A percentile compares a stretch with the other conserved stretches of the same genome.
phyloP scores from a whole-genome alignment of 495 filamentous ascomycete genomes.

The Parathielavia appendiculata region DNA sequence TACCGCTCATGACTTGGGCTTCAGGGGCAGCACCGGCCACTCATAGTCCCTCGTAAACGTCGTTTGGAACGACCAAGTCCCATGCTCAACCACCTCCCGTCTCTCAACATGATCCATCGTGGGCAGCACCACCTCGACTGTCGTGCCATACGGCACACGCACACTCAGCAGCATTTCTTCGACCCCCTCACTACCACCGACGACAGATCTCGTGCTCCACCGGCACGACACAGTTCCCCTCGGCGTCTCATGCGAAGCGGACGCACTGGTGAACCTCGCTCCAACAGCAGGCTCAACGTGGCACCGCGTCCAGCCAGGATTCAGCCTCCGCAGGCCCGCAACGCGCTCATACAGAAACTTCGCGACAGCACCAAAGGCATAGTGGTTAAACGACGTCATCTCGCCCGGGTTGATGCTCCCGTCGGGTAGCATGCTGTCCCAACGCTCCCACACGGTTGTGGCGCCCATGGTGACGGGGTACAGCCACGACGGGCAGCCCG shows the following conservation, averaged over 20 bases:
- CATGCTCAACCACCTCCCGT: background rate
- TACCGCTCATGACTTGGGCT: conserved; percentile 1
- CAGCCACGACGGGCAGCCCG: conserved; percentile 34
- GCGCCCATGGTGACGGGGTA: conserved; percentile 49
- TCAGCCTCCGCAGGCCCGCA: background rate
- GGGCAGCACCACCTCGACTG: background rate
- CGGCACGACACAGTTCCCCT: background rate
- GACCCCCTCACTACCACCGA: background rate
- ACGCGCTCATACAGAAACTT: conserved; percentile 1
- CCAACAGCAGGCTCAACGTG: background rate
- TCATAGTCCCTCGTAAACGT: background rate
- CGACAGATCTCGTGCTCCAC: background rate
- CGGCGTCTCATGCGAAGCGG: background rate
- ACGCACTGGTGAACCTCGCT: background rate
- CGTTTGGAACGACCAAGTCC: background rate
- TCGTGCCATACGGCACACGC: background rate
- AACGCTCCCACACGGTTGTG: conserved; percentile 54
- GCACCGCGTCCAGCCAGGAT: background rate
- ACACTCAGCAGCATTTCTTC: background rate
- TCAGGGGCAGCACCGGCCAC: background rate
- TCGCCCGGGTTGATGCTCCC: conserved; percentile 47
- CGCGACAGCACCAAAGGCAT: conserved; percentile 29
- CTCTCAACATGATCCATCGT: background rate
- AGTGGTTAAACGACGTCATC: conserved; percentile 53
- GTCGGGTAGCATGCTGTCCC: conserved; percentile 50